Evolutionary conservation across 306 rosid species (phyloP).

Genomic region (Hippophae gyantsensis): DNA sequence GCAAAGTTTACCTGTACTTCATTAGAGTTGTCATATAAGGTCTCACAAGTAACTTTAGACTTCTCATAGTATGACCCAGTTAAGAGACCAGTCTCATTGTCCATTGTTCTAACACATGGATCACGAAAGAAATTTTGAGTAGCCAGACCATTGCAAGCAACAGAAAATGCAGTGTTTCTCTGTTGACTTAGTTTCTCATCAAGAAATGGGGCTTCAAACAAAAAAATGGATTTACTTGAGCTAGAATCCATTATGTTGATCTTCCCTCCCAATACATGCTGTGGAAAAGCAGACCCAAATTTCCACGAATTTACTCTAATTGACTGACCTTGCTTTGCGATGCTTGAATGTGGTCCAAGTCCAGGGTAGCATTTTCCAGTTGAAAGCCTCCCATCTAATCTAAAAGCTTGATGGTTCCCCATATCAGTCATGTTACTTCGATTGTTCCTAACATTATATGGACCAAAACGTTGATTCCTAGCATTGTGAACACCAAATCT

Average conservation of each 20-base stretch:
- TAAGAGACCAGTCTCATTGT: slow-evolving; percentile 7
- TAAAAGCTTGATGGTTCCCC: slow-evolving; percentile 7
- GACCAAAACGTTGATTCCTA: slow-evolving; percentile 9
- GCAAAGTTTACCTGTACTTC: not conserved
- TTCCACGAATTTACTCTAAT: slow-evolving; percentile 5
- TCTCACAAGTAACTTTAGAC: slow-evolving; percentile 6
- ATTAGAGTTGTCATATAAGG: slow-evolving; percentile 2
- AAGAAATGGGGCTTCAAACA: not conserved
- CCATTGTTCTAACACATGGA: slow-evolving; percentile 4
- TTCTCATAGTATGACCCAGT: slow-evolving; percentile 5
- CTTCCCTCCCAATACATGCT: slow-evolving; percentile 10
- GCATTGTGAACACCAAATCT: slow-evolving; percentile 6
- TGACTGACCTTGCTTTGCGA: slow-evolving; percentile 10
- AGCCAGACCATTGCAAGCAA: not conserved
- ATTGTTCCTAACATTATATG: slow-evolving; percentile 2
- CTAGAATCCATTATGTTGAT: not conserved
- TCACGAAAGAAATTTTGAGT: not conserved
- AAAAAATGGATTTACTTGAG: not conserved
- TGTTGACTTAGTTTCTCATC: not conserved
- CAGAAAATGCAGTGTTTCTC: not conserved
- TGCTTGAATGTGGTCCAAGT: slow-evolving; percentile 9
- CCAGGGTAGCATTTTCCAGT: slow-evolving; percentile 1
- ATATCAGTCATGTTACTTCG: slow-evolving; percentile 1
- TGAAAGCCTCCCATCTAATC: slow-evolving; percentile 9
- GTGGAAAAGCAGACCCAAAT: not conserved